Conservation (phyloP, 148 eudicot species). For the Silene latifolia region DNA sequence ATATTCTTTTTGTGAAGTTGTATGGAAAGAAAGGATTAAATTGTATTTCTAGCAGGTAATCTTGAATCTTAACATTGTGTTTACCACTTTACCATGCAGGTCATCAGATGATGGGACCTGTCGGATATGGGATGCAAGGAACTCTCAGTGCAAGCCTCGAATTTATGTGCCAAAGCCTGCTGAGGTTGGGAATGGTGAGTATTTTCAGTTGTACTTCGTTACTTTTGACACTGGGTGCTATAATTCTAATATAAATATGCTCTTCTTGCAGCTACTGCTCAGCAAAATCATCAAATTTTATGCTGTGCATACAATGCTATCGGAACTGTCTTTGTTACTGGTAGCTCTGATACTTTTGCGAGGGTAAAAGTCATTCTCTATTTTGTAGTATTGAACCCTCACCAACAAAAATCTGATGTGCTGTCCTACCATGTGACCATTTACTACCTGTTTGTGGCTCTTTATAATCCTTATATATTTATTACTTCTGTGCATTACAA, state of each 20-base stretch:
- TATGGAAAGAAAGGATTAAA: background rate
- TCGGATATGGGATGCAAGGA: slow-evolving; percentile 95
- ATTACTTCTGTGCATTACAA: background rate
- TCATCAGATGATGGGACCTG: slow-evolving; percentile 98
- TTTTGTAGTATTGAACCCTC: background rate
- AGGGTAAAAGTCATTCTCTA: slow-evolving; percentile 53
- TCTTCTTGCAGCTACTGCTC: slow-evolving; percentile 29
- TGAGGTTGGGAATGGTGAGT: slow-evolving; percentile 49
- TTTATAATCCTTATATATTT: background rate
- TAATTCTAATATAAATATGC: background rate
- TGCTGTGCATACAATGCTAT: slow-evolving; percentile 92
- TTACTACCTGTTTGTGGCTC: slow-evolving; percentile 2
- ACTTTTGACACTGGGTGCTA: background rate
- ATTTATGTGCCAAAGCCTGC: slow-evolving; percentile 71
- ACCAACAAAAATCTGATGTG: too few relatives aligned
- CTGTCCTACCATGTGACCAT: too few relatives aligned
- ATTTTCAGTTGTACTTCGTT: background rate
- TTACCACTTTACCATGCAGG: slow-evolving; percentile 35
- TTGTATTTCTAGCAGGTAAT: background rate
- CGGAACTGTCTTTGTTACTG: slow-evolving; percentile 95
- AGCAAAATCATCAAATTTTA: slow-evolving; percentile 62
- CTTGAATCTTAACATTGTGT: slow-evolving; percentile 6
- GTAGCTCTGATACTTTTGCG: slow-evolving; percentile 92
- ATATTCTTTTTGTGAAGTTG: background rate
- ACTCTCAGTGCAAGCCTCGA: slow-evolving; percentile 60